Evolutionary conservation across 441 rosid genomes (phyloP).

Genomic region (Bruguiera hainesii): DNA sequence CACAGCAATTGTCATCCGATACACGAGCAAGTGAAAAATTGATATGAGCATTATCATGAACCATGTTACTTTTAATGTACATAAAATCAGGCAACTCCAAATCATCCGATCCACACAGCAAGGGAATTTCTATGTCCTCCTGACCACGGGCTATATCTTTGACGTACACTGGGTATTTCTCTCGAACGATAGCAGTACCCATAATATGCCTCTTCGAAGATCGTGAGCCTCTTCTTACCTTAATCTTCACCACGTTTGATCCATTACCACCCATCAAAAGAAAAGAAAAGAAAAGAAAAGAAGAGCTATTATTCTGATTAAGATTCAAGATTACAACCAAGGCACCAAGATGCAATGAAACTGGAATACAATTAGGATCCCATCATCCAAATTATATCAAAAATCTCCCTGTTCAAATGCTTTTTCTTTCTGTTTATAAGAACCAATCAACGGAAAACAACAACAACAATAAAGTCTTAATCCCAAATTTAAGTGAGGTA

Average conservation of each 20-base stretch:
- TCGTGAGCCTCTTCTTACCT: background rate
- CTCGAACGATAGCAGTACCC: constrained; percentile 4
- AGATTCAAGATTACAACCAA: background rate
- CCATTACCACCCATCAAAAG: background rate
- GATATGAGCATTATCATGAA: constrained; percentile 26
- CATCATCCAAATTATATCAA: too few species aligned
- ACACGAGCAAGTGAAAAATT: constrained; percentile 37
- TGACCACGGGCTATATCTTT: constrained; percentile 31
- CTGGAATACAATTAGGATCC: background rate
- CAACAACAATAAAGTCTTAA: too few species aligned
- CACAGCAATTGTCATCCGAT: constrained; percentile 33
- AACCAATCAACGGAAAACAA: too few species aligned
- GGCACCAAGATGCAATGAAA: background rate
- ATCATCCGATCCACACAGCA: constrained; percentile 15
- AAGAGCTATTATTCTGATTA: background rate
- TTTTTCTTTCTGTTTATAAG: too few species aligned
- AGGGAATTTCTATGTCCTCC: constrained; percentile 26
- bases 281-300: background rate
- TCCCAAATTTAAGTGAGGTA: too few species aligned
- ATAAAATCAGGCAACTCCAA: constrained; percentile 27
- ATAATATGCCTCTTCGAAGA: background rate
- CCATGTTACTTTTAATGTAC: constrained; percentile 33
- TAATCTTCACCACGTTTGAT: background rate
- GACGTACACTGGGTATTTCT: constrained; percentile 21
- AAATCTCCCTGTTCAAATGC: too few species aligned